phyloP scores from a whole-genome alignment of 2,329 filamentous ascomycete genomes.

The Fusarium sp. region DNA sequence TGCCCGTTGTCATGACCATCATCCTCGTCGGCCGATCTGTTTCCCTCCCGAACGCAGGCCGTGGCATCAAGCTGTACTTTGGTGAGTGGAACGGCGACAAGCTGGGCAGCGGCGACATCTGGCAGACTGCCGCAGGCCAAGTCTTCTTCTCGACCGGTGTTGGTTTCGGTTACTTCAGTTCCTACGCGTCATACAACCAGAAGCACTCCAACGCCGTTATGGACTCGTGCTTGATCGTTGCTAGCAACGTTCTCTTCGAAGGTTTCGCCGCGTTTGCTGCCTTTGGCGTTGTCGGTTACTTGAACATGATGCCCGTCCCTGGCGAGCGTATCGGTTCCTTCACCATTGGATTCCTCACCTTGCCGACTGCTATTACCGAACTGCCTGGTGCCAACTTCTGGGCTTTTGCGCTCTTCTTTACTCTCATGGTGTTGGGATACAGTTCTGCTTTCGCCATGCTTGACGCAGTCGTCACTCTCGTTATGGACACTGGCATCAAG shows the following conservation, averaged over 20 bases:
- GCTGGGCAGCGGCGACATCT: conserved; percentile 66
- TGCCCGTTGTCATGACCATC: conserved; percentile 71
- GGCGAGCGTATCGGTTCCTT: conserved; percentile 66
- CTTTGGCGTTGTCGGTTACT: conserved; percentile 70
- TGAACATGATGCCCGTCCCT: conserved; percentile 55
- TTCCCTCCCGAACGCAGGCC: conserved; percentile 68
- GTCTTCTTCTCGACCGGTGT: conserved; percentile 74
- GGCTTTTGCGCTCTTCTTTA: conserved; percentile 73
- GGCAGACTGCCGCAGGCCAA: conserved; percentile 73
- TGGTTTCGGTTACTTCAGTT: conserved; percentile 72
- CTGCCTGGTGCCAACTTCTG: conserved; percentile 73
- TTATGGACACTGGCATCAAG: conserved; percentile 65
- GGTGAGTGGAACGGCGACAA: conserved; percentile 65
- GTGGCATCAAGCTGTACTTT: conserved; percentile 66
- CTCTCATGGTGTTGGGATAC: conserved; percentile 71
- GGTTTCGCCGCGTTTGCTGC: conserved; percentile 65
- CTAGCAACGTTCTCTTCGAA: conserved; percentile 71
- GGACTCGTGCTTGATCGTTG: conserved; percentile 70
- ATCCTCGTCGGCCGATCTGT: conserved; percentile 69
- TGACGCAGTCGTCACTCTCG: conserved; percentile 68
- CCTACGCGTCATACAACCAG: conserved; percentile 72
- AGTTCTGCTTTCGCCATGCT: conserved; percentile 73
- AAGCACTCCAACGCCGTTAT: conserved; percentile 72
- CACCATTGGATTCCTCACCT: conserved; percentile 71
- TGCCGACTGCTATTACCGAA: conserved; percentile 69